Evolutionary conservation across 306 rosid genomes (phyloP).

Genomic region (Lagenaria siceraria): DNA sequence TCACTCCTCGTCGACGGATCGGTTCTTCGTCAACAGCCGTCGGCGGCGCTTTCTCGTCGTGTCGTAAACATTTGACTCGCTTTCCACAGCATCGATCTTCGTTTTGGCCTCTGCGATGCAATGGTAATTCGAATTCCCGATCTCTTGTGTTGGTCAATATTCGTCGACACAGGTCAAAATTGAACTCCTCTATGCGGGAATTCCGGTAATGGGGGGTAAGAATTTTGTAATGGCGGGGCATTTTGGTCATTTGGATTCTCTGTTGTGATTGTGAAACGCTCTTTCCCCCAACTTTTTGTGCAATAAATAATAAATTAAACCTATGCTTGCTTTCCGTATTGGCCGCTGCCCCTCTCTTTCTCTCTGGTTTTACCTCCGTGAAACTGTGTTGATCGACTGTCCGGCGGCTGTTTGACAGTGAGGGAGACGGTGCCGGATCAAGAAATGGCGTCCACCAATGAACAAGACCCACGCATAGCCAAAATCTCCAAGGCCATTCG

Average conservation of each 20-base stretch:
- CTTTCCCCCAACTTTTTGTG: background rate
- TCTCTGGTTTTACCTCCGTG: background rate
- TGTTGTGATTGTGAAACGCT: background rate
- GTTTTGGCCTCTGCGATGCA: background rate
- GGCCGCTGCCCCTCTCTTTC: background rate
- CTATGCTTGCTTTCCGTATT: background rate
- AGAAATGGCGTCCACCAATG: conserved; percentile 51
- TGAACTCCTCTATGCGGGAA: background rate
- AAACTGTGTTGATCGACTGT: conserved; percentile 4
- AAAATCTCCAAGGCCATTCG: conserved; percentile 68
- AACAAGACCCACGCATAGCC: conserved; percentile 49
- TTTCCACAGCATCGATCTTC: background rate
- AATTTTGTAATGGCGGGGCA: conserved; percentile 5
- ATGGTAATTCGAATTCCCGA: background rate
- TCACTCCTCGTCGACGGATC: background rate
- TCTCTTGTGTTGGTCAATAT: background rate
- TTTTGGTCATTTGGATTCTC: conserved; percentile 7
- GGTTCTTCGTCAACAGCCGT: background rate
- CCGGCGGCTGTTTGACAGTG: conserved; percentile 22
- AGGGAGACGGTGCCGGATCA: conserved; percentile 16
- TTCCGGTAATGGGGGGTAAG: background rate
- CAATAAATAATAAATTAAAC: background rate
- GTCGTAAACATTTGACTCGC: background rate
- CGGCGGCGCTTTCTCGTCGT: background rate
- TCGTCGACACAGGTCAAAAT: background rate